Conservation (phyloP, 2,329 filamentous ascomycete species). For the Chalaropsis thielavioides region DNA sequence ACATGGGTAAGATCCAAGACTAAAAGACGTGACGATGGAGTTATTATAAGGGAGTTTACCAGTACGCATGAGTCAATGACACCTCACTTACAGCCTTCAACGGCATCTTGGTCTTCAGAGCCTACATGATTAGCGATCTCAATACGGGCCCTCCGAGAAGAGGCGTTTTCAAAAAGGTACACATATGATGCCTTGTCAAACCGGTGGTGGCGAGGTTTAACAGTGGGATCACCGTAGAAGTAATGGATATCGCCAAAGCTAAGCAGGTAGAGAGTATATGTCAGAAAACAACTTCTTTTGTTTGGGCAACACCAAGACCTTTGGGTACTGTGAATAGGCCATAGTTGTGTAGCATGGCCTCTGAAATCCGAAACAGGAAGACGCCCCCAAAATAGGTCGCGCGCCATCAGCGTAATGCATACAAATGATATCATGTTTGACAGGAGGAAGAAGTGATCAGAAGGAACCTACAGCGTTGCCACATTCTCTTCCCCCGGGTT, state of each 20-base stretch:
- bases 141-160: constrained; percentile 51
- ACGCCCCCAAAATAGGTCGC: constrained; percentile 4
- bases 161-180: constrained; percentile 63
- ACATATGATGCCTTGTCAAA: constrained; percentile 71
- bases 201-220: constrained; percentile 59
- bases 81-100: constrained; percentile 56
- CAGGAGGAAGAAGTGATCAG: not conserved
- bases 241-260: constrained; percentile 72
- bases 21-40: constrained; percentile 49
- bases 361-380: not conserved
- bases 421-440: not conserved
- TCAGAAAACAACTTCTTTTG: not conserved
- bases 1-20: constrained; percentile 52
- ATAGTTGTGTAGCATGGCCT: not conserved
- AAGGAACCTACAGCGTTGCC: constrained; percentile 33
- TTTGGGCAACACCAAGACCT: not conserved
- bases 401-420: not conserved
- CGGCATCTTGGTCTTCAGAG: constrained; percentile 63
- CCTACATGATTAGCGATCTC: constrained; percentile 65
- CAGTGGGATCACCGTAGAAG: constrained; percentile 54
- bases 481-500: constrained; percentile 37
- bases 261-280: constrained; percentile 16
- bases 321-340: not conserved
- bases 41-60: constrained; percentile 53
- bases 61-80: constrained; percentile 47